phyloP scores from a whole-genome alignment of 305 asterid species.

The Fraxinus paxiana region DNA sequence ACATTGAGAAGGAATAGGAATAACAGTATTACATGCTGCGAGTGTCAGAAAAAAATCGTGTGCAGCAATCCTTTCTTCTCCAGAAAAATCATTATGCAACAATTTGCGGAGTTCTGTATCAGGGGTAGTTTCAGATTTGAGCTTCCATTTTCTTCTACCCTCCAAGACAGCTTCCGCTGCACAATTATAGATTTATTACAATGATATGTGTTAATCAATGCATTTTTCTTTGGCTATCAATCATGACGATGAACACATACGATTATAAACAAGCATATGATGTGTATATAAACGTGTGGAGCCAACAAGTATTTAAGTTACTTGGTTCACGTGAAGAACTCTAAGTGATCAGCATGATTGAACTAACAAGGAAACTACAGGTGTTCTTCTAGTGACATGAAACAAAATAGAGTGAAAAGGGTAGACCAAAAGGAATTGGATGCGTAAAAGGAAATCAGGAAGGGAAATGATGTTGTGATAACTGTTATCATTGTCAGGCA shows the following conservation, averaged over 20 bases:
- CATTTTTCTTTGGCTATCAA: background rate
- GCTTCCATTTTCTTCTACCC: conserved; percentile 61
- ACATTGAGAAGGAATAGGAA: conserved; percentile 64
- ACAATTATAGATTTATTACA: conserved; percentile 9
- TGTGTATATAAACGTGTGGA: background rate
- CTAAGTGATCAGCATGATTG: background rate
- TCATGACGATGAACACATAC: background rate
- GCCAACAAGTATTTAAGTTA: background rate
- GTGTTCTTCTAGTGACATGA: background rate
- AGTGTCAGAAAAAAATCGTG: conserved; percentile 82
- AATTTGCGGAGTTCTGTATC: conserved; percentile 70
- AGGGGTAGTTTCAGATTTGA: conserved; percentile 58
- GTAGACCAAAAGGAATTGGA: background rate
- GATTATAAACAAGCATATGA: background rate
- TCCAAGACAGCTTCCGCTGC: conserved; percentile 42
- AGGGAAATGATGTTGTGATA: background rate
- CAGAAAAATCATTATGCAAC: conserved; percentile 56
- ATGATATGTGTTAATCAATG: background rate
- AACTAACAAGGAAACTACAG: background rate
- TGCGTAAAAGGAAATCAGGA: background rate
- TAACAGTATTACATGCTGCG: conserved; percentile 93
- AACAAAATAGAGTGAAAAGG: background rate
- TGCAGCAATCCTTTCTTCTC: conserved; percentile 70
- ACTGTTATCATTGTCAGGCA: background rate
- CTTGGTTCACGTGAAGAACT: background rate